A percentile compares a stretch with the other conserved stretches of the same genome.
Conservation (phyloP, 1,284 basidiomycete genomes). For the Pulchroboletus neoregius region DNA sequence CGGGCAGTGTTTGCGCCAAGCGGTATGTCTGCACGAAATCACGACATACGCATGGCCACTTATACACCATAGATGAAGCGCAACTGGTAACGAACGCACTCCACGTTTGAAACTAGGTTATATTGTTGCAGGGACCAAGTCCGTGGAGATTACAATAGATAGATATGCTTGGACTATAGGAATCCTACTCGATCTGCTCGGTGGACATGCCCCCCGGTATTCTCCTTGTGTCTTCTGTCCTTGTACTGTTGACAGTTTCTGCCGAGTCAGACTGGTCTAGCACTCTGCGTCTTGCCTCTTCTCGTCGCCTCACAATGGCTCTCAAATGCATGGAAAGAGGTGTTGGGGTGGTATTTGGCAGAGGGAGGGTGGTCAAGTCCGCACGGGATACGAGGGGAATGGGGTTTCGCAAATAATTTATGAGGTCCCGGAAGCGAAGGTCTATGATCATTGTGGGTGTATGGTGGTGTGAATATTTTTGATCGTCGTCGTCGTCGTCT, state of each 20-base stretch:
- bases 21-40: slow-evolving; percentile 43
- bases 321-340: slow-evolving; percentile 49
- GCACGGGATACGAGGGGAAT: slow-evolving; percentile 38
- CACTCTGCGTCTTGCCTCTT: slow-evolving; percentile 36
- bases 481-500: slow-evolving; percentile 22
- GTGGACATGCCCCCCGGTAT: slow-evolving; percentile 45
- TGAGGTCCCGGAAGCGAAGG: slow-evolving; percentile 49
- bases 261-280: slow-evolving; percentile 30
- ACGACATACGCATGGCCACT: slow-evolving; percentile 1
- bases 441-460: slow-evolving; percentile 53
- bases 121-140: slow-evolving; percentile 9
- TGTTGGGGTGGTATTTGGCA: slow-evolving; percentile 58
- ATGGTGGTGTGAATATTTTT: slow-evolving; percentile 23
- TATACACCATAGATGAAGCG: slow-evolving; percentile 55
- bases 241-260: slow-evolving; percentile 20
- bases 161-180: slow-evolving; percentile 14
- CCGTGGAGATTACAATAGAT: slow-evolving; percentile 23
- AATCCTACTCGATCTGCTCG: slow-evolving; percentile 32
- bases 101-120: not conserved
- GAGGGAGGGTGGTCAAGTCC: slow-evolving; percentile 43
- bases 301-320: slow-evolving; percentile 47
- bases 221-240: slow-evolving; percentile 17
- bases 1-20: slow-evolving; percentile 65
- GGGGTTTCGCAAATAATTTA: slow-evolving; percentile 53
- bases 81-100: slow-evolving; percentile 45